phyloP scores from a whole-genome alignment of 805 yeast genomes.

The Cyberlindnera maritima region DNA sequence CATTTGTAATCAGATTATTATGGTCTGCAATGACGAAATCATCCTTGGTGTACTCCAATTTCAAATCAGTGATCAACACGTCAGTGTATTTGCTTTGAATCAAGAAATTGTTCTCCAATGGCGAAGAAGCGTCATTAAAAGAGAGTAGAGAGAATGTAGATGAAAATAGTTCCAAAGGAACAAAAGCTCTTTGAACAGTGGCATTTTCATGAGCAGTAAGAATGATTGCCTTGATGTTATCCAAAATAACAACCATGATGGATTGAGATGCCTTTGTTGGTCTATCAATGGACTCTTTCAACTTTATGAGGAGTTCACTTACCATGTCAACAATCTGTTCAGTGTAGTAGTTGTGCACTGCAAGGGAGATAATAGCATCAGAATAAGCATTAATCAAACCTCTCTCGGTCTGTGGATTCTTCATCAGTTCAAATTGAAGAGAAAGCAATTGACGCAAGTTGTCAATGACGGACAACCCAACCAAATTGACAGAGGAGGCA shows the following conservation, averaged over 20 bases:
- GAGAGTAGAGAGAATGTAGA: constrained; percentile 22
- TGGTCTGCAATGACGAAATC: constrained; percentile 19
- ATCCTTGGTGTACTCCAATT: constrained; percentile 20
- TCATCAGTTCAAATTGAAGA: constrained; percentile 39
- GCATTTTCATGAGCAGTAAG: constrained; percentile 15
- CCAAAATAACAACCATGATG: constrained; percentile 14
- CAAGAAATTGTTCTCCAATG: constrained; percentile 3
- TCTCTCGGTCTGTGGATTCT: constrained; percentile 21
- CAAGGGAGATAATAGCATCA: constrained; percentile 62
- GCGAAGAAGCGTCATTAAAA: not conserved
- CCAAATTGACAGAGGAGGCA: constrained; percentile 77
- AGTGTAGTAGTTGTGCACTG: constrained; percentile 77
- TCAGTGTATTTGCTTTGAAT: constrained; percentile 21
- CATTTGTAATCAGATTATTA: constrained; percentile 20
- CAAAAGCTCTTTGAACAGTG: constrained; percentile 24
- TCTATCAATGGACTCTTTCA: constrained; percentile 27
- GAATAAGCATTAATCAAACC: constrained; percentile 44
- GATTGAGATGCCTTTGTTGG: not conserved
- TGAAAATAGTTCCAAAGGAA: constrained; percentile 25
- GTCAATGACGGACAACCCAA: constrained; percentile 85
- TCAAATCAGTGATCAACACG: constrained; percentile 16
- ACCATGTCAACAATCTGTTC: constrained; percentile 86
- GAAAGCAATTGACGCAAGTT: constrained; percentile 57
- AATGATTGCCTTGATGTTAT: constrained; percentile 19
- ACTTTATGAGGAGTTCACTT: constrained; percentile 53